phyloP scores from a whole-genome alignment of 2,329 filamentous ascomycete species.

The Colletotrichum scovillei region DNA sequence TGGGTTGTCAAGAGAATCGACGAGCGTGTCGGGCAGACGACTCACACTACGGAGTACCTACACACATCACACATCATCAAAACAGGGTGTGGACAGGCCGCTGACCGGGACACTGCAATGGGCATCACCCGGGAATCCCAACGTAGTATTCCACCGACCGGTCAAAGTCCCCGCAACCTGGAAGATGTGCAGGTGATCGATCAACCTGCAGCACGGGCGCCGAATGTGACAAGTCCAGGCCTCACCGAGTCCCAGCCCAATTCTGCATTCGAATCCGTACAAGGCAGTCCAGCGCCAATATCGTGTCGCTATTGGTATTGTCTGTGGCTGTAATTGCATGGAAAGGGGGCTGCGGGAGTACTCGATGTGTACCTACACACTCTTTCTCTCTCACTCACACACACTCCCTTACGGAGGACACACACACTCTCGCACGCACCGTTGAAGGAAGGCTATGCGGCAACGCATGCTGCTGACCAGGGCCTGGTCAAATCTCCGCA shows the following conservation, averaged over 20 bases:
- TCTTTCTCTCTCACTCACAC: not conserved
- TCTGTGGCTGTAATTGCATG: not conserved
- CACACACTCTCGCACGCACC: not conserved
- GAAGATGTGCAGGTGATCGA: slow-evolving; percentile 31
- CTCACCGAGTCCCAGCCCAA: slow-evolving; percentile 6
- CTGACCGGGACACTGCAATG: slow-evolving; percentile 30
- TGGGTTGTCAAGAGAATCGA: not conserved
- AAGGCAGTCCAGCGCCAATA: not conserved
- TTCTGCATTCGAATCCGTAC: not conserved
- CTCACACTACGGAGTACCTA: not conserved
- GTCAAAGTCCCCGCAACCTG: slow-evolving; percentile 31
- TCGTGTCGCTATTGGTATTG: not conserved
- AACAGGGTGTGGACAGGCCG: slow-evolving; percentile 13
- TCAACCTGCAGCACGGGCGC: slow-evolving; percentile 17
- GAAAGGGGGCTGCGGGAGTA: not conserved
- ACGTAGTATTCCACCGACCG: slow-evolving; percentile 25
- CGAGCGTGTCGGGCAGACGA: not conserved
- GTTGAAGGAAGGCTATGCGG: not conserved
- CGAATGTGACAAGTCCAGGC: slow-evolving; percentile 33
- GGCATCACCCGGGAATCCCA: slow-evolving; percentile 12
- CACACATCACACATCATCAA: not conserved
- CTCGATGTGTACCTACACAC: not conserved
- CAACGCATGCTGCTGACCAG: not conserved
- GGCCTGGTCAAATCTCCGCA: slow-evolving; percentile 25
- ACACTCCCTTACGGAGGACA: not conserved